Evolutionary conservation across 2,329 filamentous ascomycete genomes (phyloP), one percentile per base, ranked within the genome.

Genomic region (Ophiostoma himal-ulmi): DNA sequence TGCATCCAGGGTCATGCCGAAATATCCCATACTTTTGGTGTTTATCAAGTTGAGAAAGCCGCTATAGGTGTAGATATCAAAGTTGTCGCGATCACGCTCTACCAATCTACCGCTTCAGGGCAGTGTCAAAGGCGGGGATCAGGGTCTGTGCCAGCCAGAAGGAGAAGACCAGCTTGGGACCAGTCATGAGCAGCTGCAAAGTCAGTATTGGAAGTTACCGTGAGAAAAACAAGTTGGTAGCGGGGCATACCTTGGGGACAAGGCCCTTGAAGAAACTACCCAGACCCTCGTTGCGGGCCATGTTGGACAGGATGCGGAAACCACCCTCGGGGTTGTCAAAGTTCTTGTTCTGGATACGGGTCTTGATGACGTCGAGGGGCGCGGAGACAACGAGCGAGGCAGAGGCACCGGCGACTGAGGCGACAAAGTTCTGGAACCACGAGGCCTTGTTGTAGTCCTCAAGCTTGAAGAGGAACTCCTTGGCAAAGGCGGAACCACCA

Each of bases 131-230:
- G 54, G 93, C 91, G 68, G 95, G 95, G 78, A 99, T 99, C 77
- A 99, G 85, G 39, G 95, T 98, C 85, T 99, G 95, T 71, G 95
- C 95, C 78, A 99, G 88, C 95, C 95, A 99, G 89, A 99, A 99
- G 73, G 94, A 97, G 85, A 99, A 99, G 73, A 98, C 95, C 72
- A 99, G 87, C 87, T 99, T 99, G 74, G 95, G 95, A 34, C 95
- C 96, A 20, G 95, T 99, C 95, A 99, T 99, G 77, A 99, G 86
- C 74, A 99, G 88, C 90, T 89, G 54, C 7, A 10, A 8, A 11
- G 44, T 68, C 52, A 68, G 66, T 65, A 36, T 20, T 36, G 20
- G 30, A 3, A 1, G 13, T 36, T 20, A 20, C 57, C 30, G 6
- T 30, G 30, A 30, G 30, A 30, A 30, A 3, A 30, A 30, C 30